Percentiles rank a stretch among this genome's conserved stretches.
phyloP scores from a whole-genome alignment of 768 basidiomycete genomes.

The Leccinum boreale region DNA sequence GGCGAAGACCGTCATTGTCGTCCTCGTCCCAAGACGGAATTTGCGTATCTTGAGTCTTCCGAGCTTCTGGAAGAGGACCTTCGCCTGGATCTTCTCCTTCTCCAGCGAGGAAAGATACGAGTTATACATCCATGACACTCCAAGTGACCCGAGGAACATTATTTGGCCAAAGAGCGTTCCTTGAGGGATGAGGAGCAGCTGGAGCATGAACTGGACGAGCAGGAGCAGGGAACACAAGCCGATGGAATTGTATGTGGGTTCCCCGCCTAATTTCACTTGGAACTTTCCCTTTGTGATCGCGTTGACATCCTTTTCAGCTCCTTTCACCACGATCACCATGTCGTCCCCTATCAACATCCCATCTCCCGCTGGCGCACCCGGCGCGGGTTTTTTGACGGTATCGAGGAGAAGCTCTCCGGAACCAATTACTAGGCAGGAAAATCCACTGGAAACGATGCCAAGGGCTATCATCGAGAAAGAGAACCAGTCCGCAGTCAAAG shows the following conservation, averaged over 20 bases:
- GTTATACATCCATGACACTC: slow-evolving; percentile 35
- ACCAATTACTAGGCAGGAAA: slow-evolving; percentile 29
- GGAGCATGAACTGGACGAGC: slow-evolving; percentile 31
- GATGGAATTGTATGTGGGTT: slow-evolving; percentile 14
- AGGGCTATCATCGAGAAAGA: slow-evolving; percentile 31
- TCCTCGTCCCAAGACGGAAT: slow-evolving; percentile 22
- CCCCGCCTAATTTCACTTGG: slow-evolving; percentile 13
- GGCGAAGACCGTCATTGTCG: slow-evolving; percentile 23
- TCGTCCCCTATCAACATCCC: slow-evolving; percentile 27
- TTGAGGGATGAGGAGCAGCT: slow-evolving; percentile 36
- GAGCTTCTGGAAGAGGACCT: slow-evolving; percentile 16
- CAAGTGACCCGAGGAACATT: slow-evolving; percentile 32
- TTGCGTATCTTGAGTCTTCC: slow-evolving; percentile 14
- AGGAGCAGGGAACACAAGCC: slow-evolving; percentile 33
- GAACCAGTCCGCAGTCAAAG: slow-evolving; percentile 28
- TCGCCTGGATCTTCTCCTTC: slow-evolving; percentile 27
- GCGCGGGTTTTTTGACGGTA: slow-evolving; percentile 18
- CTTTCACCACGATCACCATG: slow-evolving; percentile 30
- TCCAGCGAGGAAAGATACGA: slow-evolving; percentile 38
- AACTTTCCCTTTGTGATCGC: slow-evolving; percentile 33
- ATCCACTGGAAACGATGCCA: slow-evolving; percentile 32
- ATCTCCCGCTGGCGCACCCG: slow-evolving; percentile 28
- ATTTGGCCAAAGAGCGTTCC: slow-evolving; percentile 33
- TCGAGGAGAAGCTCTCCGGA: slow-evolving; percentile 24
- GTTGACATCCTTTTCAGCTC: slow-evolving; percentile 30